Evolutionary conservation across 2,329 filamentous ascomycete species (phyloP).

Genomic region (Aspergillus novofumigatus): DNA sequence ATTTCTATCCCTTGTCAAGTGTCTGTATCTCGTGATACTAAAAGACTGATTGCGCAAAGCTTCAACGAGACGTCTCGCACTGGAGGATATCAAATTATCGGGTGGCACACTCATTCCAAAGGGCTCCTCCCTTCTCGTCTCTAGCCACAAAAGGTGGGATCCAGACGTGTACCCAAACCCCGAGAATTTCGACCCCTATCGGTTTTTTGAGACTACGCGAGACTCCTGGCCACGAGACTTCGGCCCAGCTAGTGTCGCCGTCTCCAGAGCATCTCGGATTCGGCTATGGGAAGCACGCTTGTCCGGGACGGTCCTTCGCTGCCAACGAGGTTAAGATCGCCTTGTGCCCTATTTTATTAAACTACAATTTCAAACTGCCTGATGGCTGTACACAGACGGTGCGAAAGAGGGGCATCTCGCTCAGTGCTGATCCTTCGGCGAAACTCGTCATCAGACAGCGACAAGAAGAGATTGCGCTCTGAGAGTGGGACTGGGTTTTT

Average conservation of each 20-base stretch:
- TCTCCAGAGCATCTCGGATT: conserved; percentile 20
- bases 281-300: conserved; percentile 26
- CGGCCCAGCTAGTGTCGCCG: conserved; percentile 15
- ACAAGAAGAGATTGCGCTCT: background rate
- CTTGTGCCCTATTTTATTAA: conserved; percentile 44
- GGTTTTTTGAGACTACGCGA: conserved; percentile 8
- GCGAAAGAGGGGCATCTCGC: background rate
- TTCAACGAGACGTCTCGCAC: background rate
- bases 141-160: conserved; percentile 5
- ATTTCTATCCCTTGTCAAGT: background rate
- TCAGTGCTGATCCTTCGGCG: background rate
- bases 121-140: conserved; percentile 1
- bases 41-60: background rate
- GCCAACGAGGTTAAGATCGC: conserved; percentile 52
- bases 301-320: conserved; percentile 52
- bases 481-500: background rate
- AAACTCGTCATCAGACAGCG: background rate
- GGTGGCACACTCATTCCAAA: conserved; percentile 9
- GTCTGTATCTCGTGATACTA: background rate
- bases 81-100: conserved; percentile 4
- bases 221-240: conserved; percentile 2
- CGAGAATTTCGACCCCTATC: conserved; percentile 8
- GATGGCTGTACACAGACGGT: background rate
- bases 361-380: conserved; percentile 45
- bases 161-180: conserved; percentile 2